These are phyloP conservation scores for Pseudophaeomoniella oleicola DNA, from an alignment of 2,329 filamentous ascomycete genomes.

Conservation along the genomic window DNA sequence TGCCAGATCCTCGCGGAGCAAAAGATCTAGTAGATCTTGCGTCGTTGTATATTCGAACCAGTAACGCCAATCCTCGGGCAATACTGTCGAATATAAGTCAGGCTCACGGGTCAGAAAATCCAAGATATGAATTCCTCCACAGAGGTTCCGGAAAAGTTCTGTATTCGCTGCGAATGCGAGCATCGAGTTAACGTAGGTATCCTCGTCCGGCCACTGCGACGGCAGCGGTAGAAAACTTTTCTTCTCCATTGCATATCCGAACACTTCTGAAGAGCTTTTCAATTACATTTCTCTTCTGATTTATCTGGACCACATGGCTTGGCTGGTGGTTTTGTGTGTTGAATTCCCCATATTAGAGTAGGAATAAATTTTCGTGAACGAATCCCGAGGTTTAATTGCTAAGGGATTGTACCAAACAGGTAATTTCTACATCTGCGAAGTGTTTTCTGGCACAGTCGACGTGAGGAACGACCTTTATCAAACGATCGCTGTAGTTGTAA, in stretches of 20 bases:
- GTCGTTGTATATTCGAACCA: conserved; percentile 61
- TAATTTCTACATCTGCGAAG: too few relatives aligned
- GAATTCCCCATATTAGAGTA: too few relatives aligned
- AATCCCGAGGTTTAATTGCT: too few relatives aligned
- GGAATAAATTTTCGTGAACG: too few relatives aligned
- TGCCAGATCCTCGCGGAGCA: conserved; percentile 63
- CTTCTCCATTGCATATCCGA: neutral
- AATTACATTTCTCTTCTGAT: too few relatives aligned
- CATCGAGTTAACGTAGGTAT: conserved; percentile 67
- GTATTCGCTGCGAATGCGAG: conserved; percentile 62
- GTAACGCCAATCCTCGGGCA: conserved; percentile 66
- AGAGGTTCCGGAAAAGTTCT: conserved; percentile 71
- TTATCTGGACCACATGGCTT: too few relatives aligned
- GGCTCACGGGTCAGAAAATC: conserved; percentile 86
- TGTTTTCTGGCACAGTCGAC: too few relatives aligned
- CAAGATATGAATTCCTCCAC: conserved; percentile 89
- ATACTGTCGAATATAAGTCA: conserved; percentile 61
- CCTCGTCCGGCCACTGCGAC: conserved; percentile 52
- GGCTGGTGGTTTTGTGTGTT: too few relatives aligned
- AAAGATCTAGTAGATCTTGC: conserved; percentile 62
- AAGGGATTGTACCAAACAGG: too few relatives aligned
- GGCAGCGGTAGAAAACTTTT: conserved; percentile 50
- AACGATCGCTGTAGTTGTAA: too few relatives aligned
- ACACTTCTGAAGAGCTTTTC: too few relatives aligned
- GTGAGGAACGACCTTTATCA: too few relatives aligned